These are phyloP conservation scores for Apiotrichum montevideense DNA, from an alignment of 1,284 basidiomycete genomes.

Conservation along the genomic window DNA sequence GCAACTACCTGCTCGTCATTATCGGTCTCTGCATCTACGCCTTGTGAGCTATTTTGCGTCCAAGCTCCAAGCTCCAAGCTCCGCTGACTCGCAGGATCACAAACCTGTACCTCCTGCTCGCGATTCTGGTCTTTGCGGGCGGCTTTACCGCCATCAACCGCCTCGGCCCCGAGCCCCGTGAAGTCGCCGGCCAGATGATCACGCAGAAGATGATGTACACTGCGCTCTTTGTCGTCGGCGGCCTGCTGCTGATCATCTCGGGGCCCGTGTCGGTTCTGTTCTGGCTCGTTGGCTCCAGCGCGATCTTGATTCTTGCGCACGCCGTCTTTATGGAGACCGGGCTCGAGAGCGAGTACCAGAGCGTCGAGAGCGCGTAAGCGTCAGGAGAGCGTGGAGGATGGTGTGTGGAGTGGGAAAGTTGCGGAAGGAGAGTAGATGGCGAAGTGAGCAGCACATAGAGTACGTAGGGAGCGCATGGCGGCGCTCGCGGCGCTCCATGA, in stretches of 20 bases:
- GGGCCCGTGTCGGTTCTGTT: slow-evolving; percentile 28
- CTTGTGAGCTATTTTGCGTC: slow-evolving; percentile 54
- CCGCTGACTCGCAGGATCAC: slow-evolving; percentile 49
- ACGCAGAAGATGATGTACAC: slow-evolving; percentile 58
- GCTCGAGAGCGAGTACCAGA: slow-evolving; percentile 30
- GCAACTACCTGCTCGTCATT: slow-evolving; percentile 79
- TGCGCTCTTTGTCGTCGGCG: slow-evolving; percentile 36
- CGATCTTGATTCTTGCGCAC: slow-evolving; percentile 48
- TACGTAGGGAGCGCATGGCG: too few relatives aligned
- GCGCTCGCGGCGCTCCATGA: too few relatives aligned
- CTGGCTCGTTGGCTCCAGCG: slow-evolving; percentile 30
- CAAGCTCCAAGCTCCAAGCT: slow-evolving; percentile 7
- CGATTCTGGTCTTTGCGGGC: slow-evolving; percentile 75
- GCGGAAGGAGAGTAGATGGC: too few relatives aligned
- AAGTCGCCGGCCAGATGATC: slow-evolving; percentile 47
- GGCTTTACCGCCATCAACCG: slow-evolving; percentile 82
- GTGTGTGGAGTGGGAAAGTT: too few relatives aligned
- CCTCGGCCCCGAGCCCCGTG: slow-evolving; percentile 53
- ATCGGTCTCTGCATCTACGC: slow-evolving; percentile 75
- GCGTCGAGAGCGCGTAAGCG: slow-evolving; percentile 2
- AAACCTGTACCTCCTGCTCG: slow-evolving; percentile 68
- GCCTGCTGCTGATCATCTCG: slow-evolving; percentile 29
- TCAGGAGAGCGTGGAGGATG: too few relatives aligned
- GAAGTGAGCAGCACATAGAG: too few relatives aligned
- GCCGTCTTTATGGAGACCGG: slow-evolving; percentile 51